Evolutionary conservation across 345 rosid species (phyloP), one percentile per base, ranked within the genome.

Genomic region (Hevea brasiliensis): DNA sequence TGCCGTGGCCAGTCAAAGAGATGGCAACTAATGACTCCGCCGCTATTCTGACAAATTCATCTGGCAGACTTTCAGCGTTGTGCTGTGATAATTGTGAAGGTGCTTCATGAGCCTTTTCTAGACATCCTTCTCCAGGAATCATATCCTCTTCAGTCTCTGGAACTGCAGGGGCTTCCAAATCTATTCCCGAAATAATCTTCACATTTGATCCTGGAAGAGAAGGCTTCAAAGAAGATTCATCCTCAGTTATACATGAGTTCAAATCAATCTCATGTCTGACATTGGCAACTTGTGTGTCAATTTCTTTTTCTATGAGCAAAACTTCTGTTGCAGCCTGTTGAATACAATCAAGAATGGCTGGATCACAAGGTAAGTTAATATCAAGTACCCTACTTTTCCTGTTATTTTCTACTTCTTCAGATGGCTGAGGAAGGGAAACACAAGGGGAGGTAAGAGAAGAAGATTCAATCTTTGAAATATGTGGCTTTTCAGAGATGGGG

Each of bases 311-410:
- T 29, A 72, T n/a, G 23, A 70, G 72, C 27, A 48, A 18, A 27
- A 63, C 68, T 78, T 87, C 90, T 23, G 24, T 84, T 54, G 76
- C 80, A 77, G 59, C 54, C 45, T 72, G 75, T 65, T 80, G 78
- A 78, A 61, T 80, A 26, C 70, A 48, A 41, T 87, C 89, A 62
- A 87, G 74, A 85, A 75, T 76, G 10, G 79, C 76, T 65, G 76
- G 78, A 77, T 89, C 94, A 74, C 85, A 90, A 58, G 98, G 98
- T 81, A 88, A 76, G 87, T 92, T 94, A 61, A 90, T 94, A 84
- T 92, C 96, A 57, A 92, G 72, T 37, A 84, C 64, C 77, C 82
- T 75, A 71, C 29, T 79, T 80, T 75, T 86, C 82, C 72, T 76
- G 60, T 66, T 82, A 77, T 80, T 73, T 66, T 73, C 89, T 18